A percentile compares a stretch with the other conserved stretches of the same genome.
phyloP scores from a whole-genome alignment of 1,284 basidiomycete species.

The Fomitopsis pinicola region DNA sequence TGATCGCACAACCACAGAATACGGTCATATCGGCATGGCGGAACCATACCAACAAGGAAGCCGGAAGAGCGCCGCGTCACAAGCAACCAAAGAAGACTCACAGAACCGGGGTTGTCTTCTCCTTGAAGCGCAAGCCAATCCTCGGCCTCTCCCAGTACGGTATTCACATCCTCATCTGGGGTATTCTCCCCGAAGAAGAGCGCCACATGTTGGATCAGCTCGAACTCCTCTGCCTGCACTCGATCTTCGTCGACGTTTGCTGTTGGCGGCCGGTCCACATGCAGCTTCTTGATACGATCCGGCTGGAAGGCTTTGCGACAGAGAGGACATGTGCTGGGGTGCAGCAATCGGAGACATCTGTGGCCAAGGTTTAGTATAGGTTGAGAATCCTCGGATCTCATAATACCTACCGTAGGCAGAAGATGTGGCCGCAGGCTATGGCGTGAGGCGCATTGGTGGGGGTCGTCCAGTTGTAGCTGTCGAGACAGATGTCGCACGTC shows the following conservation, averaged over 20 bases:
- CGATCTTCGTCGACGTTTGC: conserved; percentile 9
- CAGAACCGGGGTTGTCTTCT: conserved; percentile 11
- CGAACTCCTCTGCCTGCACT: conserved; percentile 17
- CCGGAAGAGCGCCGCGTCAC: not conserved
- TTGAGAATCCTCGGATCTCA: too few relatives aligned
- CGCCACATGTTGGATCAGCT: conserved; percentile 43
- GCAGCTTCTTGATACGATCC: conserved; percentile 54
- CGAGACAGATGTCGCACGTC: conserved; percentile 67
- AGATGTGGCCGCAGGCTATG: conserved; percentile 67
- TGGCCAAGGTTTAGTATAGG: not conserved
- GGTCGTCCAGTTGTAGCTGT: conserved; percentile 47
- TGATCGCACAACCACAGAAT: not conserved
- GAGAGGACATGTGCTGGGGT: conserved; percentile 54
- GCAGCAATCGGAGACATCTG: conserved; percentile 48
- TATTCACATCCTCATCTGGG: conserved; percentile 37
- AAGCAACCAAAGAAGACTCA: conserved; percentile 3
- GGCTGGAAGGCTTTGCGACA: conserved; percentile 55
- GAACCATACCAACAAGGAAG: not conserved
- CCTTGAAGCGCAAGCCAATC: conserved; percentile 35
- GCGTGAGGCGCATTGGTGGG: conserved; percentile 50
- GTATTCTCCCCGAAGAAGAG: conserved; percentile 40
- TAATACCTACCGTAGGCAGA: conserved; percentile 54
- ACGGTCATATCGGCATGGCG: not conserved
- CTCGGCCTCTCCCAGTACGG: conserved; percentile 42
- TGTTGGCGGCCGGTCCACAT: conserved; percentile 40